A percentile compares a stretch with the other conserved stretches of the same genome.
These are phyloP conservation scores for Fraxinus excelsior DNA, from an alignment of 257 asterid genomes.

Conservation along the genomic window DNA sequence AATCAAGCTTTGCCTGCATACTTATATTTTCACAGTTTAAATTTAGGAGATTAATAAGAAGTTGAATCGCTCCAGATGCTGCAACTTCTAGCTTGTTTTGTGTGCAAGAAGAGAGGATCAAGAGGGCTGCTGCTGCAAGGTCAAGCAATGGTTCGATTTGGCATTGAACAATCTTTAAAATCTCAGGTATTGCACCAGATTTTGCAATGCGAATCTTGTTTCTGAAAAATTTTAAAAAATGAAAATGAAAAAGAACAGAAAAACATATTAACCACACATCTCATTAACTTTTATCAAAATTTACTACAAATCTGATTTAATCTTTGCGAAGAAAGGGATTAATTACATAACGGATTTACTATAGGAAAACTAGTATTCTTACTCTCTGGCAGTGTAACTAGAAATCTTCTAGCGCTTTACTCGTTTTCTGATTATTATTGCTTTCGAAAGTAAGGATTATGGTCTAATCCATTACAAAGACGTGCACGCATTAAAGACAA, in stretches of 20 bases:
- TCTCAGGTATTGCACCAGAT: conserved; percentile 59
- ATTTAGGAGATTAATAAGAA: conserved; percentile 46
- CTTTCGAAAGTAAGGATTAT: background rate
- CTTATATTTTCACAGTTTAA: conserved; percentile 37
- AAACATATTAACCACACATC: no score
- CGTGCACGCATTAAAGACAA: background rate
- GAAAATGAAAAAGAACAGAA: no score
- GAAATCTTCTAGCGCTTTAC: background rate
- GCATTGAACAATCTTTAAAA: conserved; percentile 53
- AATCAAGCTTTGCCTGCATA: conserved; percentile 57
- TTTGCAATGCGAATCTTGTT: conserved; percentile 56
- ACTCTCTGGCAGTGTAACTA: no score
- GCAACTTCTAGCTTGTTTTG: conserved; percentile 67
- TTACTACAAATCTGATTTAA: no score
- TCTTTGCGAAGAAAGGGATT: no score
- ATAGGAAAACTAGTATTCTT: background rate
- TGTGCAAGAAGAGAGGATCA: conserved; percentile 66
- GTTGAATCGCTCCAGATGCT: conserved; percentile 57
- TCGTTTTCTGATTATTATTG: no score
- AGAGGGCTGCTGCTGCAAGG: conserved; percentile 56
- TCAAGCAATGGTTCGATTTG: conserved; percentile 46
- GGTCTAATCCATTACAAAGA: background rate
- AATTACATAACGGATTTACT: no score
- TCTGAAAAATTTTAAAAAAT: conserved; percentile 43
- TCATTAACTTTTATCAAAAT: no score